These are phyloP conservation scores for Arthrobotrys conoides DNA, from an alignment of 2,329 filamentous ascomycete genomes.

Conservation along the genomic window DNA sequence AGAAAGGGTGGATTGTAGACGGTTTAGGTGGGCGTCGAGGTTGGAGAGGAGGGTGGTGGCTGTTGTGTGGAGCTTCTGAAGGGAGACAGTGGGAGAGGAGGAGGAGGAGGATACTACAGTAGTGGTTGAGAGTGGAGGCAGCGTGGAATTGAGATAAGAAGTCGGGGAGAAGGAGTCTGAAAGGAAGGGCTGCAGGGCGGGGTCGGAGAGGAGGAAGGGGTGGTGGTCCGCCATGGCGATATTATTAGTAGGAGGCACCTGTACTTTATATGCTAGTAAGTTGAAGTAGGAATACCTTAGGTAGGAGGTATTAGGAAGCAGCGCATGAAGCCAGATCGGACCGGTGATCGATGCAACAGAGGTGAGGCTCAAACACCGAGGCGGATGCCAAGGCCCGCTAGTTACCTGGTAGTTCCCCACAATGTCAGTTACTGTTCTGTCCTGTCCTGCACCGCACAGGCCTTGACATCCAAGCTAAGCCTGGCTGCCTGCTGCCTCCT, in stretches of 20 bases:
- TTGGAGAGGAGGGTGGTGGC: constrained; percentile 88
- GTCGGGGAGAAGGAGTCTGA: constrained; percentile 83
- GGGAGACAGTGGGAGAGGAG: constrained; percentile 63
- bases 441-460: too few relatives aligned
- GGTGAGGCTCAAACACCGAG: constrained; percentile 1
- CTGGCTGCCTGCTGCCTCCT: too few relatives aligned
- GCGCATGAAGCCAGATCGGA: too few relatives aligned
- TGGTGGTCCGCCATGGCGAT: constrained; percentile 67
- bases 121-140: constrained; percentile 76
- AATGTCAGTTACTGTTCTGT: too few relatives aligned
- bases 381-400: constrained; percentile 16
- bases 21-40: constrained; percentile 87
- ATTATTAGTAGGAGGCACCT: neutral
- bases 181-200: constrained; percentile 81
- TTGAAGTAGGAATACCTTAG: too few relatives aligned
- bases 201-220: constrained; percentile 78
- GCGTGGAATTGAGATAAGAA: constrained; percentile 83
- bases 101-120: constrained; percentile 68
- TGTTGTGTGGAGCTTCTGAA: constrained; percentile 78
- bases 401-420: neutral
- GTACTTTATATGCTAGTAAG: too few relatives aligned
- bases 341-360: too few relatives aligned
- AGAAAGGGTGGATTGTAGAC: constrained; percentile 84
- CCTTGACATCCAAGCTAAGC: too few relatives aligned
- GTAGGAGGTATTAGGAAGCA: neutral